These are phyloP conservation scores for Corchorus olitorius DNA, from an alignment of 345 rosid species.

Conservation along the genomic window DNA sequence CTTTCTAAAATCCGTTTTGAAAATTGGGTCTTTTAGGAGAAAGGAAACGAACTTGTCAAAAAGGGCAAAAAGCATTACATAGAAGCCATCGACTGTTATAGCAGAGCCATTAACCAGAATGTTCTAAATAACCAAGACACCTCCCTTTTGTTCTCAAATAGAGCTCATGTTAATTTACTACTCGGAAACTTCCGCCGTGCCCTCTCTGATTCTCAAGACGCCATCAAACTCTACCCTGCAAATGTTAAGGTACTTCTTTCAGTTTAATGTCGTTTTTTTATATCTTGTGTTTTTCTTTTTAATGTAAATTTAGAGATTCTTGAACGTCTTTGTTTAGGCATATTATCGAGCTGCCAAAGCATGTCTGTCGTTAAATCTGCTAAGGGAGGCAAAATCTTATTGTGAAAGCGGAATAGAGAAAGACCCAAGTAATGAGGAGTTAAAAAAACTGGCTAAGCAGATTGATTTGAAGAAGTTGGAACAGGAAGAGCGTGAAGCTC, in stretches of 20 bases:
- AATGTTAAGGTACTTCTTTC: conserved; percentile 63
- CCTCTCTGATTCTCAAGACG: conserved; percentile 72
- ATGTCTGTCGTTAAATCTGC: conserved; percentile 58
- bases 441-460: conserved; percentile 60
- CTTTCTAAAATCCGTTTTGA: not conserved
- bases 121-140: conserved; percentile 57
- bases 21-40: conserved; percentile 51
- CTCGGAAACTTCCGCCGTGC: conserved; percentile 82
- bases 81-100: conserved; percentile 80
- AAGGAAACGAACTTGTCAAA: conserved; percentile 81
- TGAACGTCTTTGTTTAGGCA: conserved; percentile 43
- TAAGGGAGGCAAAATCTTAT: conserved; percentile 59
- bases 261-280: not conserved
- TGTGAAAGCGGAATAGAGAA: conserved; percentile 55
- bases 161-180: conserved; percentile 83
- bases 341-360: conserved; percentile 92
- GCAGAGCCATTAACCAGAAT: conserved; percentile 73
- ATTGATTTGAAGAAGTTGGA: conserved; percentile 61
- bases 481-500: conserved; percentile 52
- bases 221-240: conserved; percentile 54
- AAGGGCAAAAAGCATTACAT: conserved; percentile 84
- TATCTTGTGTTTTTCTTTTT: not conserved
- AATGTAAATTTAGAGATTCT: not conserved
- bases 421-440: conserved; percentile 68
- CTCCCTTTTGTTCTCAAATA: conserved; percentile 73